A percentile compares a stretch with the other conserved stretches of the same genome.
Evolutionary conservation across 2,329 filamentous ascomycete species (phyloP).

Genomic region (Botrytis elliptica): DNA sequence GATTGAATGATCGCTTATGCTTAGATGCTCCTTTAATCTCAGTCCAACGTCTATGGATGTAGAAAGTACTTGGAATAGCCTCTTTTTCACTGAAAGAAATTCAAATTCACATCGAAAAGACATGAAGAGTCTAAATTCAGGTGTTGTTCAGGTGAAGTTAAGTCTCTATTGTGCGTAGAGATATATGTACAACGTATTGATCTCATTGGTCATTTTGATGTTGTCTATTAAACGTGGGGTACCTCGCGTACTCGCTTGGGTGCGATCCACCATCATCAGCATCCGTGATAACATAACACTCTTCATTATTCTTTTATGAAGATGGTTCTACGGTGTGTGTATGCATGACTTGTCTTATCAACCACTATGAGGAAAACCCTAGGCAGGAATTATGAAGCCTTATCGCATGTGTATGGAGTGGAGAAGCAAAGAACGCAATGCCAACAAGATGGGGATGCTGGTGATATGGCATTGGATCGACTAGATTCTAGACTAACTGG

Average conservation of each 20-base stretch:
- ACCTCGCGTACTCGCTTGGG: background rate
- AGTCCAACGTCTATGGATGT: background rate
- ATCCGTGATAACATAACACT: background rate
- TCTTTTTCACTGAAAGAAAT: background rate
- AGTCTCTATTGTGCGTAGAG: background rate
- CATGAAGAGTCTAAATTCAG: background rate
- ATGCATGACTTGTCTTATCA: background rate
- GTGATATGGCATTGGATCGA: constrained; percentile 16
- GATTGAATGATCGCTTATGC: background rate
- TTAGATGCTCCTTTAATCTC: background rate
- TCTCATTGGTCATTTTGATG: background rate
- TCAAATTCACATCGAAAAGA: background rate
- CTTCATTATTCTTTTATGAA: background rate
- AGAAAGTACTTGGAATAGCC: background rate
- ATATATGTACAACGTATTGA: background rate
- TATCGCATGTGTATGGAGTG: constrained; percentile 10
- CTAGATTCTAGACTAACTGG: background rate
- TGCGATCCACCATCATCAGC: background rate
- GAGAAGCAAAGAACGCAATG: constrained; percentile 14
- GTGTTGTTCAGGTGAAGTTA: background rate
- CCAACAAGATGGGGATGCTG: constrained; percentile 21
- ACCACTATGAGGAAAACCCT: background rate
- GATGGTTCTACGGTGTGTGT: background rate
- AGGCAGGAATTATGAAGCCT: constrained; percentile 10
- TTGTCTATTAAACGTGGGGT: background rate